Evolutionary conservation across 441 rosid species (phyloP), one percentile per base, ranked within the genome.

Genomic region (Bruguiera hainesii): DNA sequence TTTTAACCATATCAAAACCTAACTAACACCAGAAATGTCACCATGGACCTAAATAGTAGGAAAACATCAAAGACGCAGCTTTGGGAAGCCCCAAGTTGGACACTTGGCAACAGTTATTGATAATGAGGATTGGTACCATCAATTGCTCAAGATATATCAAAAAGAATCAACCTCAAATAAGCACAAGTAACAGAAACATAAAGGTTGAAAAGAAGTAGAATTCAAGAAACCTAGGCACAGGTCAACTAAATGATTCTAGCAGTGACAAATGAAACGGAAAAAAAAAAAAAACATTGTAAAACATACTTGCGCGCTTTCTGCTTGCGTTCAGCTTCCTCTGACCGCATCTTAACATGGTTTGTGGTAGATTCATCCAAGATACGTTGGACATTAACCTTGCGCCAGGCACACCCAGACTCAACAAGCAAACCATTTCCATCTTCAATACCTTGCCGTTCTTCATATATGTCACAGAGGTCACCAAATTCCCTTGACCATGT

Each of bases 331-430:
- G 97, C 97, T 83, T 96, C 99, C 82, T 80, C 97, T 23, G 97
- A 92, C 70, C 81, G 89, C 98, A 77, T 96, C 85, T 96, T 96
- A 75, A 96, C 89, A 78, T 90, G 97, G 78, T 87, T 92, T 25
- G 78, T 89, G 59, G 92, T 86, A 53, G 98, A 90, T 82, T 96
- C 99, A 29, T 96, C 99, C 83, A 96, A 81, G 72, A 85, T 78
- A 61, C 98, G 93, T 71, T 90, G 96, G 73, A 95, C 93, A 66
- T 91, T 91, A 73, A 96, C 71, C 78, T 96, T 92, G 56, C 97
- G 85, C 97, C 97, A 96, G 46, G 96, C 95, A 87, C 85, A 79
- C 50, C 99, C 99, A 77, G 97, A 85, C 85, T 96, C 98, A 75
- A 96, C 81, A 70, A 92, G 87, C 82, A 90, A 71, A 73, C 98